Conservation (phyloP, 2,329 filamentous ascomycete genomes). For the Trichothecium roseum region DNA sequence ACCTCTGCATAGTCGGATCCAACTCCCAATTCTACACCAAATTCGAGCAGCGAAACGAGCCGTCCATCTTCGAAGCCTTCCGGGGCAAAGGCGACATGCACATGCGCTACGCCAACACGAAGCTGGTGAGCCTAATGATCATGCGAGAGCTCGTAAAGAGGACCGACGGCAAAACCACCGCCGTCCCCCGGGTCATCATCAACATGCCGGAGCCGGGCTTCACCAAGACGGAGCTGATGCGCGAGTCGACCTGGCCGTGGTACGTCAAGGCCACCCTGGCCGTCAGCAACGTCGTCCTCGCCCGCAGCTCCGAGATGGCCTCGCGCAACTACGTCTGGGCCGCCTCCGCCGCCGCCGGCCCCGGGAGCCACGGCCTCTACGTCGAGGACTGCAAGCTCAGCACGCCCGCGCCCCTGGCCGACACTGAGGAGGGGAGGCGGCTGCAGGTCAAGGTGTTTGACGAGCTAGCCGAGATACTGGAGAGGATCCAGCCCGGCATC, state of each 20-base stretch:
- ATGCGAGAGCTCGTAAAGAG: constrained; percentile 1
- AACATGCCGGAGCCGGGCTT: constrained; percentile 41
- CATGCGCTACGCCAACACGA: constrained; percentile 14
- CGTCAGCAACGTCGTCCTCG: constrained; percentile 16
- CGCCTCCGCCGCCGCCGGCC: constrained; percentile 17
- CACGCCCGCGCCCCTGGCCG: constrained; percentile 23
- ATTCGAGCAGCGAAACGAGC: constrained; percentile 12
- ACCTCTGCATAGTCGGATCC: constrained; percentile 14
- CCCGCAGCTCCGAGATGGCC: constrained; percentile 32
- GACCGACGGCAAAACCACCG: neutral
- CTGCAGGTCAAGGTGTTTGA: constrained; percentile 28
- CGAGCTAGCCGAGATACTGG: constrained; percentile 26
- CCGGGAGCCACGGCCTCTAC: constrained; percentile 33
- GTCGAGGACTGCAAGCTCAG: constrained; percentile 21
- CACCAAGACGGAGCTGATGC: constrained; percentile 33
- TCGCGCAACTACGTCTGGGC: constrained; percentile 29
- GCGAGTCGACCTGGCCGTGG: constrained; percentile 17
- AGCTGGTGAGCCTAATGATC: constrained; percentile 10
- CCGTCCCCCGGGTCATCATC: constrained; percentile 25
- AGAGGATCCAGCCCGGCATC: neutral
- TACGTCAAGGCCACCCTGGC: constrained; percentile 6
- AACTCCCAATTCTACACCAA: constrained; percentile 7
- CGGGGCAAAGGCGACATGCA: constrained; percentile 11
- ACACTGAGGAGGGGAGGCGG: constrained; percentile 23
- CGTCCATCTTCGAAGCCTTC: constrained; percentile 13